phyloP scores from a whole-genome alignment of 257 asterid species.

The Forsythia suspensa region DNA sequence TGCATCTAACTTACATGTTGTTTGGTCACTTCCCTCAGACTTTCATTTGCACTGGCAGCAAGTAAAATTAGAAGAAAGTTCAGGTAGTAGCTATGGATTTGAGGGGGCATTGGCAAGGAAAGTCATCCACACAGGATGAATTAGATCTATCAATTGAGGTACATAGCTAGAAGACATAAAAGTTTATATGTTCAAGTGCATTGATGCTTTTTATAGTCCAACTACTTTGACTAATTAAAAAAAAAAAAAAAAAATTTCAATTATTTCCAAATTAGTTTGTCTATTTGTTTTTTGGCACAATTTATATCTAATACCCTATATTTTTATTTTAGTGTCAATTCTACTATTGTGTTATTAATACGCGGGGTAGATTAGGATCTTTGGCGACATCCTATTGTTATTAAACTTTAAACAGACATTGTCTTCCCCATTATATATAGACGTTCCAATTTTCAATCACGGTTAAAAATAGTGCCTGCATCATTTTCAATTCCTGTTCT shows the following conservation, averaged over 20 bases:
- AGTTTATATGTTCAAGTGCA: slow-evolving; percentile 1
- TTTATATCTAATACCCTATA: background rate
- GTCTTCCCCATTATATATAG: too few species aligned
- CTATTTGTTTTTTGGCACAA: slow-evolving; percentile 12
- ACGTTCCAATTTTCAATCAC: background rate
- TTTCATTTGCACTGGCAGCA: slow-evolving; percentile 81
- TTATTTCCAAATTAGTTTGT: background rate
- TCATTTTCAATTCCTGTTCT: background rate
- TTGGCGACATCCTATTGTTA: background rate
- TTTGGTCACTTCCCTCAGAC: slow-evolving; percentile 46
- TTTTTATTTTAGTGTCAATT: background rate
- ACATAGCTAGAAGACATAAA: slow-evolving; percentile 16
- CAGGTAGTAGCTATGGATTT: slow-evolving; percentile 85
- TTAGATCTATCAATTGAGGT: slow-evolving; percentile 90
- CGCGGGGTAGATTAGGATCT: background rate
- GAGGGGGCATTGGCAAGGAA: slow-evolving; percentile 81
- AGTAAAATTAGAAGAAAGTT: slow-evolving; percentile 75
- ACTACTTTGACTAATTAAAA: background rate
- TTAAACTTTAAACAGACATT: background rate
- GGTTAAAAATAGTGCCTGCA: background rate
- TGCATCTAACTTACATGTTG: slow-evolving; percentile 18
- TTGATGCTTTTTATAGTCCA: slow-evolving; percentile 1
- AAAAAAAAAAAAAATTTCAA: too few species aligned
- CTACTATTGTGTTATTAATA: too few species aligned
- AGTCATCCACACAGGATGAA: slow-evolving; percentile 79